Evolutionary conservation across 1,284 basidiomycete genomes (phyloP).

Genomic region (Rhodotorula sp.): DNA sequence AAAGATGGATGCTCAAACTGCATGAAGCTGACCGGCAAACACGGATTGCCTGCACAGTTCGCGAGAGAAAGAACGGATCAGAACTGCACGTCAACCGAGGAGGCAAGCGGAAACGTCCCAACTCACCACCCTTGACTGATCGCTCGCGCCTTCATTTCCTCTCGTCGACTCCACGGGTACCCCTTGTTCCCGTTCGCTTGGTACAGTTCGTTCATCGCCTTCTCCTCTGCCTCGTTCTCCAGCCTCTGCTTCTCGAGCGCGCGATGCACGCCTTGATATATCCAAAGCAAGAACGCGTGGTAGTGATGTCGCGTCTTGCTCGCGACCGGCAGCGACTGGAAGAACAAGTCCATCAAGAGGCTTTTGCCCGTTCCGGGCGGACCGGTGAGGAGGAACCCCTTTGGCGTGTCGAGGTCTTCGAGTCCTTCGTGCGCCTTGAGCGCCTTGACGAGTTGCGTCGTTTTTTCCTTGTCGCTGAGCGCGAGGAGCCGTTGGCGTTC

Average conservation of each 20-base stretch:
- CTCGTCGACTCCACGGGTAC: conserved; percentile 43
- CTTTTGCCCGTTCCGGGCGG: conserved; percentile 56
- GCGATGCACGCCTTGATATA: conserved; percentile 60
- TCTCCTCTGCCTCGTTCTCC: conserved; percentile 51
- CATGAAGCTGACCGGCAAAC: not conserved
- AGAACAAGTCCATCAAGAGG: conserved; percentile 67
- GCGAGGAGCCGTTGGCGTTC: conserved; percentile 19
- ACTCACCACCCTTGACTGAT: conserved; percentile 43
- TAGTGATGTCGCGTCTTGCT: conserved; percentile 67
- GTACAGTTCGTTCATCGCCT: conserved; percentile 41
- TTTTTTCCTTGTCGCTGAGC: conserved; percentile 35
- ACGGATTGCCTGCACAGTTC: conserved; percentile 15
- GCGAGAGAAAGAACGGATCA: not conserved
- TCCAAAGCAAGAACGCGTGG: conserved; percentile 64
- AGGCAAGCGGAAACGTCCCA: not conserved
- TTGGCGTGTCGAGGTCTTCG: conserved; percentile 58
- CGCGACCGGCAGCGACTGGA: conserved; percentile 59
- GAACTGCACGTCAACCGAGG: too few species aligned
- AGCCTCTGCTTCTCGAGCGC: conserved; percentile 41
- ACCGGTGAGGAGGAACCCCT: conserved; percentile 56
- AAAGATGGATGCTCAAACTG: conserved; percentile 3
- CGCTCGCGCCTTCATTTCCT: conserved; percentile 44
- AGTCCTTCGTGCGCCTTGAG: conserved; percentile 62
- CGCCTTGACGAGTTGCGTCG: conserved; percentile 55
- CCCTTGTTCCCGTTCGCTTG: conserved; percentile 29